A percentile compares a stretch with the other conserved stretches of the same genome.
These are phyloP conservation scores for Avicennia marina DNA, from an alignment of 257 asterid genomes.

Conservation along the genomic window DNA sequence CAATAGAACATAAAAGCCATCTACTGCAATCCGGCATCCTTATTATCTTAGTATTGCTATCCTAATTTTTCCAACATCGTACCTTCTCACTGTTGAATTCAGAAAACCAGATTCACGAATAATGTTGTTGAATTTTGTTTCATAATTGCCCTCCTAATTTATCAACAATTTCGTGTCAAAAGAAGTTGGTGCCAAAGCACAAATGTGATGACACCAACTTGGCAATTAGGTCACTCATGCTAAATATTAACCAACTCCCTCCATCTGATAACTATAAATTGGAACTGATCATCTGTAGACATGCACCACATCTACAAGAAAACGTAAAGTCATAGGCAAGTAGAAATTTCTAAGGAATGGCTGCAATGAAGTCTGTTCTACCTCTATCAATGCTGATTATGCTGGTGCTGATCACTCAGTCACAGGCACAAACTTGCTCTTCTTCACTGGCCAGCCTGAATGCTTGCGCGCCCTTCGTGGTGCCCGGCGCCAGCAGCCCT, in stretches of 20 bases:
- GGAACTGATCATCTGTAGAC: background rate
- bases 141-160: too few relatives aligned
- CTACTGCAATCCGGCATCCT: too few relatives aligned
- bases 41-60: too few relatives aligned
- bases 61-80: too few relatives aligned
- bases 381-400: constrained; percentile 16
- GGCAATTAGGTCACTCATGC: constrained; percentile 38
- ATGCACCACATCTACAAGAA: background rate
- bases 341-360: background rate
- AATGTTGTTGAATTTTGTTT: background rate
- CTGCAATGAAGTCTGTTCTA: constrained; percentile 23
- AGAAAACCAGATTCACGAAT: background rate
- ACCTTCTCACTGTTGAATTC: too few relatives aligned
- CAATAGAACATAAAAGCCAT: too few relatives aligned
- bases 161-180: too few relatives aligned
- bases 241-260: background rate
- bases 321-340: background rate
- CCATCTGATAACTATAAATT: constrained; percentile 6
- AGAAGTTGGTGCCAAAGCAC: background rate
- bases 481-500: constrained; percentile 32
- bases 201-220: constrained; percentile 3
- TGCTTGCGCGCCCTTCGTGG: constrained; percentile 40
- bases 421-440: constrained; percentile 39
- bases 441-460: constrained; percentile 35
- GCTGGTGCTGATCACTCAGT: constrained; percentile 16